A percentile compares a stretch with the other conserved stretches of the same genome.
Conservation (phyloP, 2,329 filamentous ascomycete genomes). For the Hawksworthiomyces lignivorus region DNA sequence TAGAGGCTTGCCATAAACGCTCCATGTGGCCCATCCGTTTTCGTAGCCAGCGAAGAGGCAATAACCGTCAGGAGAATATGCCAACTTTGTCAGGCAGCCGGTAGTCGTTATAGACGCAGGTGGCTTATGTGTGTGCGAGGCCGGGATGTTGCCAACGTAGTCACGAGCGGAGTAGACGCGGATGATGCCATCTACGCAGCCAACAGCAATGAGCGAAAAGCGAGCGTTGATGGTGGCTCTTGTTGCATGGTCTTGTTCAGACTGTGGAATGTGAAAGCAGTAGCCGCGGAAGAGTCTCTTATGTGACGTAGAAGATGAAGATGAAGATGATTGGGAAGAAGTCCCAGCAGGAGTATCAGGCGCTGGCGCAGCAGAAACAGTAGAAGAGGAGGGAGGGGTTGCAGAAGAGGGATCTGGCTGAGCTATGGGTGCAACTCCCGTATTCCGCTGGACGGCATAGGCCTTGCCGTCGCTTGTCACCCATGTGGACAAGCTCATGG, state of each 20-base stretch:
- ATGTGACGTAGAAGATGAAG: slow-evolving; percentile 23
- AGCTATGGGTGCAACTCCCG: not conserved
- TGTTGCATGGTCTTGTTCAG: slow-evolving; percentile 52
- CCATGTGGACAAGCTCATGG: slow-evolving; percentile 95
- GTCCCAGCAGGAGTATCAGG: not conserved
- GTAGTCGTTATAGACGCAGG: slow-evolving; percentile 60
- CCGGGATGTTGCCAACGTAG: slow-evolving; percentile 84
- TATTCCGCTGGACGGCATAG: slow-evolving; percentile 75
- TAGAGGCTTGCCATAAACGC: slow-evolving; percentile 87
- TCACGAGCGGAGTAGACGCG: slow-evolving; percentile 89
- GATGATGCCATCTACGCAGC: slow-evolving; percentile 70
- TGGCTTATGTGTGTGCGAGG: slow-evolving; percentile 69
- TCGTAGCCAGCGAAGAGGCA: slow-evolving; percentile 92
- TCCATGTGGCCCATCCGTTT: slow-evolving; percentile 92
- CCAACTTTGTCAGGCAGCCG: slow-evolving; percentile 65
- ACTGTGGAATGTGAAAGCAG: slow-evolving; percentile 73
- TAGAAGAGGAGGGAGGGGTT: not conserved
- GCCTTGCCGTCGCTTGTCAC: slow-evolving; percentile 79
- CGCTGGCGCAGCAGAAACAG: not conserved
- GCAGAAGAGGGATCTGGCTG: not conserved
- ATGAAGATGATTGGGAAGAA: slow-evolving; percentile 2
- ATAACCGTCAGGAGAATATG: slow-evolving; percentile 91
- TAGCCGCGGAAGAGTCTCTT: slow-evolving; percentile 79
- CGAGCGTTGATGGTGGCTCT: slow-evolving; percentile 84
- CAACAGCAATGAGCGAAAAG: slow-evolving; percentile 87